Percentiles rank a stretch among this genome's conserved stretches.
Evolutionary conservation across 2,329 filamentous ascomycete species (phyloP).

Genomic region (Geoglossum cookeanum): DNA sequence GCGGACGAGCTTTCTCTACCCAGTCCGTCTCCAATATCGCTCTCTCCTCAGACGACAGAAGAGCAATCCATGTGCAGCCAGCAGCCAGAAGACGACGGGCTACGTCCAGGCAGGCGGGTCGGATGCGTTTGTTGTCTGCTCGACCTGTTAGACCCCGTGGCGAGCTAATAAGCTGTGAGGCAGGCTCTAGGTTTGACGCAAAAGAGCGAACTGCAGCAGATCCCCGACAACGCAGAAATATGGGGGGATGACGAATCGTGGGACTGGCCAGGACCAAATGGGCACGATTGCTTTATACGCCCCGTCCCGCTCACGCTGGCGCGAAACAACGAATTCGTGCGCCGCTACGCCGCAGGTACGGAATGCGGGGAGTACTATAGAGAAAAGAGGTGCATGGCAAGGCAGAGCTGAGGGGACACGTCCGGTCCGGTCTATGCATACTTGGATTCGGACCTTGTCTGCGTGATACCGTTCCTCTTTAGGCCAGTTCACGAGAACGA

Average conservation of each 20-base stretch:
- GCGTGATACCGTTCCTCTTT: neutral
- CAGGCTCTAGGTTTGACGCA: neutral
- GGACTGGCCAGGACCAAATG: neutral
- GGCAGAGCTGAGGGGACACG: neutral
- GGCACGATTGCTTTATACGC: neutral
- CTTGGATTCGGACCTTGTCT: neutral
- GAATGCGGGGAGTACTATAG: neutral
- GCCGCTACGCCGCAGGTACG: conserved; percentile 1
- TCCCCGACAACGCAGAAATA: neutral
- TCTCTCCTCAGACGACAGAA: neutral
- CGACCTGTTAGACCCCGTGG: neutral
- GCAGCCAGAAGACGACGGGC: neutral
- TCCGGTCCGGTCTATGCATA: neutral
- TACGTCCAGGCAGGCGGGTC: neutral
- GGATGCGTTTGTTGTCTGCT: neutral
- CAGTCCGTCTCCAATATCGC: neutral
- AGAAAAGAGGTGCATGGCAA: neutral
- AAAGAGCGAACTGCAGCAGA: neutral
- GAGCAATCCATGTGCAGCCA: neutral
- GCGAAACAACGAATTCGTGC: neutral
- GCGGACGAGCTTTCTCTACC: neutral
- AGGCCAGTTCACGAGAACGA: neutral
- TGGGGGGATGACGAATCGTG: neutral
- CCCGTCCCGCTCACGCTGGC: neutral
- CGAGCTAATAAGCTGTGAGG: neutral